Evolutionary conservation across 257 asterid species (phyloP).

Genomic region (Ophiorrhiza pumila): DNA sequence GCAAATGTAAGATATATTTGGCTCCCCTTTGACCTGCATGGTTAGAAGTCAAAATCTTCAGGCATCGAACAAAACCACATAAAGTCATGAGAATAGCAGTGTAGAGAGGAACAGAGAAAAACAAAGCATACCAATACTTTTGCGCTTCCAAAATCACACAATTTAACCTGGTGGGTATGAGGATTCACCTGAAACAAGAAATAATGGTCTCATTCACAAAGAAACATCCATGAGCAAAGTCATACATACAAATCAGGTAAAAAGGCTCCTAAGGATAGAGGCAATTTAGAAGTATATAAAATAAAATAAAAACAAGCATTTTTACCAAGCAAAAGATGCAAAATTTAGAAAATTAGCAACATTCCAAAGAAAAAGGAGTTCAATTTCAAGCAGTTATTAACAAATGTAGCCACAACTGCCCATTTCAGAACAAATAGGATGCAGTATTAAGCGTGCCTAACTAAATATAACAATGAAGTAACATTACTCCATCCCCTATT

Average conservation of each 20-base stretch:
- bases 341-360: not conserved
- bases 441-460: not conserved
- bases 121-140: slow-evolving; percentile 42
- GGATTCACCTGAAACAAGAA: slow-evolving; percentile 54
- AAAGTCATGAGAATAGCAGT: not conserved
- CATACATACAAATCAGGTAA: not conserved
- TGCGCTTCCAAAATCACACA: slow-evolving; percentile 56
- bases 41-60: slow-evolving; percentile 8
- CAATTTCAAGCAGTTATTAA: not conserved
- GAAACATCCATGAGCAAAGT: not conserved
- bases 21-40: slow-evolving; percentile 53
- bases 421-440: not conserved
- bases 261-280: not conserved
- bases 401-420: not conserved
- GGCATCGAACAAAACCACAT: slow-evolving; percentile 3
- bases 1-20: slow-evolving; percentile 54
- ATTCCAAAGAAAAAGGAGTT: not conserved
- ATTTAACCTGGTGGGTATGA: slow-evolving; percentile 60
- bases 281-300: slow-evolving; percentile 3
- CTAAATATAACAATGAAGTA: not conserved
- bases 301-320: not conserved
- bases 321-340: not conserved
- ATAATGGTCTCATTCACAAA: not conserved
- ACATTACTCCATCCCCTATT: no score
- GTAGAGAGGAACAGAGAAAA: not conserved